A percentile compares a stretch with the other conserved stretches of the same genome.
These are phyloP conservation scores for Euryodendron excelsum DNA, from an alignment of 148 eudicot species.

Conservation along the genomic window DNA sequence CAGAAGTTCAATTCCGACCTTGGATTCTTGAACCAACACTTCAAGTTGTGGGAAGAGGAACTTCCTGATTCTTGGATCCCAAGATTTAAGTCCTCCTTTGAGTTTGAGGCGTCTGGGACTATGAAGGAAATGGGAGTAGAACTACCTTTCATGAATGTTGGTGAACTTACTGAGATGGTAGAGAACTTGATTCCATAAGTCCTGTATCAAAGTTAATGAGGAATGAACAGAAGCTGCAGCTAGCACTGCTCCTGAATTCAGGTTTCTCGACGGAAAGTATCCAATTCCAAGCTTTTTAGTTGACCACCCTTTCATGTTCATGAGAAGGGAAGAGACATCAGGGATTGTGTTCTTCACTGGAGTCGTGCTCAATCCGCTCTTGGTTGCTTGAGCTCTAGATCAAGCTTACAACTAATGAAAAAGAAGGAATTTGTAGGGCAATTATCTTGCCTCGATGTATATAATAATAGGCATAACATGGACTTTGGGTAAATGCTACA, in stretches of 20 bases:
- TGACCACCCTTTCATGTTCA: conserved; percentile 18
- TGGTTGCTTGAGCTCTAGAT: too few relatives aligned
- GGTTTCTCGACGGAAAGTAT: background rate
- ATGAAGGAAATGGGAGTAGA: conserved; percentile 15
- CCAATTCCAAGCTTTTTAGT: conserved; percentile 5
- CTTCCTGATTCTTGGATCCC: background rate
- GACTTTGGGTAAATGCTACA: too few relatives aligned
- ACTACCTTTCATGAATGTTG: conserved; percentile 4
- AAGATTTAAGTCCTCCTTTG: conserved; percentile 9
- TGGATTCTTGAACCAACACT: conserved; percentile 14
- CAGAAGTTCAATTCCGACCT: background rate
- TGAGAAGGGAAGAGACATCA: too few relatives aligned
- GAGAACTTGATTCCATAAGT: conserved; percentile 7
- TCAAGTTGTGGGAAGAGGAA: background rate
- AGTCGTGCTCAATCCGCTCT: too few relatives aligned
- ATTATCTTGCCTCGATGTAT: too few relatives aligned
- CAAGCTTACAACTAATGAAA: too few relatives aligned
- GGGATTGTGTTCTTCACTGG: too few relatives aligned
- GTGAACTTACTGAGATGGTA: conserved; percentile 8
- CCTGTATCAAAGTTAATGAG: conserved; percentile 7
- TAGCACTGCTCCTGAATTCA: too few relatives aligned
- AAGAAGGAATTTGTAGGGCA: too few relatives aligned
- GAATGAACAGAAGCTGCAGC: conserved; percentile 15
- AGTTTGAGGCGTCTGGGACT: conserved; percentile 12
- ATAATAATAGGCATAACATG: too few relatives aligned